Percentiles rank a stretch among this genome's conserved stretches.
These are phyloP conservation scores for Saururus chinensis DNA, from an alignment of 164 flowering plant species.

Conservation along the genomic window DNA sequence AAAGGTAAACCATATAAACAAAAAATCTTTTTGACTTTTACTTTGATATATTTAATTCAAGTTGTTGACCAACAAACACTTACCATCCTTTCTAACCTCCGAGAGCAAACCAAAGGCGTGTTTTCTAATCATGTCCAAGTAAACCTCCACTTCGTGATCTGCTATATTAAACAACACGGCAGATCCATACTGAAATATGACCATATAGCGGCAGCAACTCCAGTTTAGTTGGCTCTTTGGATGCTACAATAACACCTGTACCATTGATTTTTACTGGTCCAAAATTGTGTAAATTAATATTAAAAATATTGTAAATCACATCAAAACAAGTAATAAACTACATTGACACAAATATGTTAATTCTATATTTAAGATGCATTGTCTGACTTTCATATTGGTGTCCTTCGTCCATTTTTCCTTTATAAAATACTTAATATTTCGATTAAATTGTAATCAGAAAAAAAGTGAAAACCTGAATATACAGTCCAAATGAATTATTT, in stretches of 20 bases:
- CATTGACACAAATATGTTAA: no score
- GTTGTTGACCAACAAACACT: conserved; percentile 3
- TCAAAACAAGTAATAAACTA: no score
- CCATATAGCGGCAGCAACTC: conserved; percentile 49
- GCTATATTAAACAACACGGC: conserved; percentile 72
- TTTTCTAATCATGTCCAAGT: conserved; percentile 59
- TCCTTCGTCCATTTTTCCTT: no score
- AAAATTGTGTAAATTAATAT: not conserved
- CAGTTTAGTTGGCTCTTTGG: not conserved
- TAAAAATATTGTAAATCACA: not conserved
- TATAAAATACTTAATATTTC: no score
- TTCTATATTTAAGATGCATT: no score
- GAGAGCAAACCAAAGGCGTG: conserved; percentile 85
- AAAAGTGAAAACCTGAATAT: no score
- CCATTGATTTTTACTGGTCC: not conserved
- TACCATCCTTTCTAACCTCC: conserved; percentile 95
- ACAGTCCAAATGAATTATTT: no score
- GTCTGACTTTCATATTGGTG: no score
- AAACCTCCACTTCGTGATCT: conserved; percentile 70
- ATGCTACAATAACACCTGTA: not conserved
- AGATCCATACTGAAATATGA: conserved; percentile 93
- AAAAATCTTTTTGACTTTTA: no score
- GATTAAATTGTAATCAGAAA: no score
- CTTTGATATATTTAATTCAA: not conserved
- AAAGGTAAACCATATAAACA: not conserved